Conservation (phyloP, 2,329 filamentous ascomycete species). For the Claviceps purpurea region DNA sequence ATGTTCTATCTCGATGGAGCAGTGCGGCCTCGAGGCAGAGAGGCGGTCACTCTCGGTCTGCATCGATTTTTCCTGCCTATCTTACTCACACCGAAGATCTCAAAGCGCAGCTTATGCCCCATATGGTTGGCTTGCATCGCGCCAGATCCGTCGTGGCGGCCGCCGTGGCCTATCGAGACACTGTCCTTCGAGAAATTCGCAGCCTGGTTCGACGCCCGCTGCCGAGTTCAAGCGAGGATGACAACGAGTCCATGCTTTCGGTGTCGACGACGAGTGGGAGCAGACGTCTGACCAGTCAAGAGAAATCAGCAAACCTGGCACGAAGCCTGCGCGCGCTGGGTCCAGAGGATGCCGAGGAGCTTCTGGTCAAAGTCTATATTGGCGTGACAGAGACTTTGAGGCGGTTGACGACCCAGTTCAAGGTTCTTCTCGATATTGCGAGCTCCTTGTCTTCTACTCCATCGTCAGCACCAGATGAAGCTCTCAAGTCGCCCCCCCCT, state of each 20-base stretch:
- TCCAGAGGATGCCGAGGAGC: constrained; percentile 67
- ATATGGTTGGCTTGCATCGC: constrained; percentile 66
- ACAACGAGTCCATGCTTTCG: constrained; percentile 80
- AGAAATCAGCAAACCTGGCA: constrained; percentile 79
- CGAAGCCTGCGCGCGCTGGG: constrained; percentile 78
- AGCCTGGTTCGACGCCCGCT: constrained; percentile 71
- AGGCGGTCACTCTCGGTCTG: constrained; percentile 50
- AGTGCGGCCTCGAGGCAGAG: constrained; percentile 60
- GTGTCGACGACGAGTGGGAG: constrained; percentile 62
- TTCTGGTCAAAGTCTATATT: constrained; percentile 73
- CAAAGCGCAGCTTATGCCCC: constrained; percentile 54
- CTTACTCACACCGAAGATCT: constrained; percentile 58
- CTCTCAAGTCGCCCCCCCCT: constrained; percentile 31
- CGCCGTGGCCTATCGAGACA: constrained; percentile 71
- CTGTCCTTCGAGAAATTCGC: constrained; percentile 75
- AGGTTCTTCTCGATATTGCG: constrained; percentile 87
- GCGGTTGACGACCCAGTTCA: constrained; percentile 78
- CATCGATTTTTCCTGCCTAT: constrained; percentile 65
- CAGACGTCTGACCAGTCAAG: constrained; percentile 60
- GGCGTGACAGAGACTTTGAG: constrained; percentile 77
- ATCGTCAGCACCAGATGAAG: constrained; percentile 21
- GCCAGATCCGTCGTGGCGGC: constrained; percentile 70
- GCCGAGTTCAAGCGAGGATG: constrained; percentile 87
- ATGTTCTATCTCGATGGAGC: constrained; percentile 77
- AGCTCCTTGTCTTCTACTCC: constrained; percentile 46